A percentile compares a stretch with the other conserved stretches of the same genome.
phyloP scores from a whole-genome alignment of 2,329 filamentous ascomycete genomes.

The Calonectria multiphialidica region DNA sequence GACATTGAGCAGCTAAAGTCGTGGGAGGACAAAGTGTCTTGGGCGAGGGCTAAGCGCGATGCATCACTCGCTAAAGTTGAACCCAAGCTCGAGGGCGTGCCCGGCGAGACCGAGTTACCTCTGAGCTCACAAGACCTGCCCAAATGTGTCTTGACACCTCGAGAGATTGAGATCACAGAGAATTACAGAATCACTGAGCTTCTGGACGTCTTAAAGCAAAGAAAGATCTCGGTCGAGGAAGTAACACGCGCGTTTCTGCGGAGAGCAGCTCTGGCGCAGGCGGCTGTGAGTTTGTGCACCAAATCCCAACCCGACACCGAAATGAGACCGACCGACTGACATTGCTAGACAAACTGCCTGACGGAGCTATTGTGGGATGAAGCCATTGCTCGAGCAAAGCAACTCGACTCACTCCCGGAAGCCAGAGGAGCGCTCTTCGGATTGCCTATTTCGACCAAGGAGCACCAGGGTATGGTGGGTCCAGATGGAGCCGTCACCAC shows the following conservation, averaged over 20 bases:
- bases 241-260: constrained; percentile 43
- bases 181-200: constrained; percentile 40
- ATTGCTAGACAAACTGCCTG: constrained; percentile 48
- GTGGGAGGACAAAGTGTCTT: constrained; percentile 21
- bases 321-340: not conserved
- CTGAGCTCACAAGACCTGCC: constrained; percentile 40
- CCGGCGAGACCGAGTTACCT: constrained; percentile 28
- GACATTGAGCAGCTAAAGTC: constrained; percentile 6
- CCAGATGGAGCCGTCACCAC: constrained; percentile 39
- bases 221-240: constrained; percentile 42
- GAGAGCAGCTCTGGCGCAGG: constrained; percentile 42
- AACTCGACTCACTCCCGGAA: constrained; percentile 49
- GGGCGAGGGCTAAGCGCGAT: constrained; percentile 33
- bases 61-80: constrained; percentile 42
- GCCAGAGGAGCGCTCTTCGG: constrained; percentile 49
- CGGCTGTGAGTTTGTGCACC: constrained; percentile 29
- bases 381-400: constrained; percentile 47
- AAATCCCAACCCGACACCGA: not conserved
- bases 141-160: constrained; percentile 34
- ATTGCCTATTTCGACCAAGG: constrained; percentile 51
- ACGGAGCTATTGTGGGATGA: constrained; percentile 51
- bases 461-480: constrained; percentile 52
- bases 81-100: constrained; percentile 40
- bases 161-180: constrained; percentile 46
- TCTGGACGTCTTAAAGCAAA: constrained; percentile 29